These are phyloP conservation scores for Cladosporium sp. DNA, from an alignment of 2,329 filamentous ascomycete species.

Conservation along the genomic window DNA sequence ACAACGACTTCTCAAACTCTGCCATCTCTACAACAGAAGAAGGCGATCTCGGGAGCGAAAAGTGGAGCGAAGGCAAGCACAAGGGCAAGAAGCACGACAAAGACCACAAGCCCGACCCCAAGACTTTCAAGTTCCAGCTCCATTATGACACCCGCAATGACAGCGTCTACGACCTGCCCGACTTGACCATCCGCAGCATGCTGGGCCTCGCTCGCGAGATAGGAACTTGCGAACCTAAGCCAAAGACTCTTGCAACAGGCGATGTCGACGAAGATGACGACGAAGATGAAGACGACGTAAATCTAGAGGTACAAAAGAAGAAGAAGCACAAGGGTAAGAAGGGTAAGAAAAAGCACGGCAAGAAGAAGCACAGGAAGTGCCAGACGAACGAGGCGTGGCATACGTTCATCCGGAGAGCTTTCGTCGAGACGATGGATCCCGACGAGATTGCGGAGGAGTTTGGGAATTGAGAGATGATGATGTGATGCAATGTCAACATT, in stretches of 20 bases:
- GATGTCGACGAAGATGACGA: conserved; percentile 34
- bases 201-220: conserved; percentile 79
- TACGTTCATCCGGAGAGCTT: conserved; percentile 74
- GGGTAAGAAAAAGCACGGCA: conserved; percentile 36
- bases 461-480: conserved; percentile 24
- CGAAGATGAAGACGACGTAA: conserved; percentile 30
- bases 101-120: conserved; percentile 57
- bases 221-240: conserved; percentile 52
- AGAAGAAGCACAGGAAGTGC: conserved; percentile 52
- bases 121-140: conserved; percentile 70
- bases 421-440: conserved; percentile 69
- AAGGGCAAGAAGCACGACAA: conserved; percentile 55
- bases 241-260: conserved; percentile 31
- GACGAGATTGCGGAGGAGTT: conserved; percentile 59
- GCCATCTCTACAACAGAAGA: background rate
- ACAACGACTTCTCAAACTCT: conserved; percentile 61
- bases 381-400: conserved; percentile 69
- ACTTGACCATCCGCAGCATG: conserved; percentile 81
- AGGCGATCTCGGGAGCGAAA: conserved; percentile 36
- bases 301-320: conserved; percentile 33
- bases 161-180: conserved; percentile 69
- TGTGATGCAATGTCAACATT: background rate
- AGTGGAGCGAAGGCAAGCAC: conserved; percentile 67
- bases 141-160: conserved; percentile 86
- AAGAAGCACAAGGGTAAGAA: conserved; percentile 34